Evolutionary conservation across 768 basidiomycete genomes (phyloP), one percentile per base, ranked within the genome.

Genomic region (Xanthoconium stramineum): DNA sequence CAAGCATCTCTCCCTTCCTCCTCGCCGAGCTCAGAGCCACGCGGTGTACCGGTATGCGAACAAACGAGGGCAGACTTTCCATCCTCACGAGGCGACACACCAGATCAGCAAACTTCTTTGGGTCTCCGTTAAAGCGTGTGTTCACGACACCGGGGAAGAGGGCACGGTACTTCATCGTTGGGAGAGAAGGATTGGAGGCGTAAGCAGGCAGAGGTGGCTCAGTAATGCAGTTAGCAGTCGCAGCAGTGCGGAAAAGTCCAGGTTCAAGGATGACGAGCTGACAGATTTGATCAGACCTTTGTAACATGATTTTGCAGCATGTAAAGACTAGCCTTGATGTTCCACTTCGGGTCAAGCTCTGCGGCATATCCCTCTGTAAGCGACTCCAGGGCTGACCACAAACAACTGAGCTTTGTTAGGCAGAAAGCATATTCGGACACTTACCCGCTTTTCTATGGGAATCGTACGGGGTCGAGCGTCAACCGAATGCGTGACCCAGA

Each of bases 261-360:
- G 66, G 66, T 45, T 68, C 56, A 7, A 67, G 49, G 29, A 67
- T 9, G 35, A 64, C 58, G 29, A 68, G 49, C 68, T 68, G 24
- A 35, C 30, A 19, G 32, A 29, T 33, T 15, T 14, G 15, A 19
- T 61, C 51, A 59, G 33, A 36, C 11, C 19, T 30, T 55, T 10
- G 19, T n/a, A n/a, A 30, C 24, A 28, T 12, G 24, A 30, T 6
- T 2, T 30, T 29, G 12, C 11, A 42, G 19, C 6, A 3, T 35
- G 28, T 32, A 43, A 8, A 15, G 20, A 56, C 63, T 19, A 37
- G 70, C 73, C 58, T 63, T 75, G 60, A 74, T 73, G 56, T 72
- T 67, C 74, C 74, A 74, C 9, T 52, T 59, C 2, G 74, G 74
- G 45, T 74, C 70, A 12, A 74, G 62, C 40, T 74, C 73, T 50